phyloP scores from a whole-genome alignment of 352 stramenopile genomes.

The Sclerospora graminicola region DNA sequence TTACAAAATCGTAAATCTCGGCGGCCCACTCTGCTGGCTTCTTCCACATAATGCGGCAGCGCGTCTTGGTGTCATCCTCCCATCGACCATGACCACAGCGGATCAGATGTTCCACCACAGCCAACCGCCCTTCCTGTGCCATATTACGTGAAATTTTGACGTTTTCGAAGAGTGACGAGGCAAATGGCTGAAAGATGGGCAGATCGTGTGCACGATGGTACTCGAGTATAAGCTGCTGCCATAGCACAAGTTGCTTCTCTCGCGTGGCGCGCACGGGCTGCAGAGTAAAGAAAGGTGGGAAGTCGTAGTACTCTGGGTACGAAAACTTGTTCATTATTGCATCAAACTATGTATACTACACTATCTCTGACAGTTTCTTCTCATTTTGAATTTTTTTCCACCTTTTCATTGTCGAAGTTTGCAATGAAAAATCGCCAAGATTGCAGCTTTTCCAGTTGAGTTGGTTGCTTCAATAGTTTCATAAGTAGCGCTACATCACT shows the following conservation, averaged over 20 bases:
- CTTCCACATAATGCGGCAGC: conserved; percentile 83
- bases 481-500: too few species aligned
- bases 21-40: conserved; percentile 67
- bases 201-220: conserved; percentile 69
- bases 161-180: conserved; percentile 71
- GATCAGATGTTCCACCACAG: conserved; percentile 69
- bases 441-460: too few species aligned
- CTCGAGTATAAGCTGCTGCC: conserved; percentile 79
- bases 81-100: conserved; percentile 63
- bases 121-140: conserved; percentile 45
- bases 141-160: conserved; percentile 80
- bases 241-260: conserved; percentile 82
- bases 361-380: too few species aligned
- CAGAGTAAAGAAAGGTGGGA: conserved; percentile 82
- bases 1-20: conserved; percentile 82
- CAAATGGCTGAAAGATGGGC: conserved; percentile 57
- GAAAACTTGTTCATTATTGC: conserved; percentile 55
- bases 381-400: too few species aligned
- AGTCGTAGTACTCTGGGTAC: conserved; percentile 83
- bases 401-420: too few species aligned
- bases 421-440: too few species aligned
- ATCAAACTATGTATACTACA: too few species aligned
- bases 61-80: conserved; percentile 73
- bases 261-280: conserved; percentile 73
- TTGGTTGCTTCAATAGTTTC: too few species aligned